Evolutionary conservation across 192 early-diverging fungal species (phyloP), one percentile per base, ranked within the genome.

Genomic region (Phycomyces blakesleeanus): DNA sequence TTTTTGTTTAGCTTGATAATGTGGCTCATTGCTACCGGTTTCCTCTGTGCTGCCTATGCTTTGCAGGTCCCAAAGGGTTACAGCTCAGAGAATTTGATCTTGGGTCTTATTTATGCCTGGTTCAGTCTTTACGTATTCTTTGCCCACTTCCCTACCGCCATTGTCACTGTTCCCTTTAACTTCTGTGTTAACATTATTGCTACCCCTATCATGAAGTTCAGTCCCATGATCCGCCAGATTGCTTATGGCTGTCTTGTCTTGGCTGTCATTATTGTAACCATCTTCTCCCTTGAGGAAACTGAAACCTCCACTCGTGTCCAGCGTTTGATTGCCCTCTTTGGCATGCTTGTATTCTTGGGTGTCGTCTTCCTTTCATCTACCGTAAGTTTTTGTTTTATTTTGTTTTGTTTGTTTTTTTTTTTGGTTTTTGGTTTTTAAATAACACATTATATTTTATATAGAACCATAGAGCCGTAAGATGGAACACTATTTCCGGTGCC

Each of bases 271-370:
- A 59, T 67, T n/a, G 62, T 79, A 25, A 72, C 89, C 12, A 71
- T 92, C 44, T 76, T 82, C 42, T 74, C 83, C 40, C 60, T 87
- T 21, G 73, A 83, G 16, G 76, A 73, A 2, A 77, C 74, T 51
- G 58, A 59, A 0, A 40, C 60, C 8, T 84, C 85, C 40, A 89
- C 75, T 44, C 86, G 89, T 40, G 71, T 85, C 42, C 78, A 89
- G 58, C 83, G 92, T 16, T 55, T 92, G 66, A 91, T 93, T 76
- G 87, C 89, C 22, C 72, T 91, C 50, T 77, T 82, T 58, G 92
- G 93, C 25, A 72, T 94, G 41, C 10, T 81, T 24, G 38, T 91
- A 29, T 83, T 91, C 25, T 42, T 85, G 12, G 40, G 54, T 5
- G 11, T 74, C 3, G 67, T 89, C 27, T 76, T 60, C 22, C 57